Conservation (phyloP, 441 rosid species). For the Croton laevigatus region DNA sequence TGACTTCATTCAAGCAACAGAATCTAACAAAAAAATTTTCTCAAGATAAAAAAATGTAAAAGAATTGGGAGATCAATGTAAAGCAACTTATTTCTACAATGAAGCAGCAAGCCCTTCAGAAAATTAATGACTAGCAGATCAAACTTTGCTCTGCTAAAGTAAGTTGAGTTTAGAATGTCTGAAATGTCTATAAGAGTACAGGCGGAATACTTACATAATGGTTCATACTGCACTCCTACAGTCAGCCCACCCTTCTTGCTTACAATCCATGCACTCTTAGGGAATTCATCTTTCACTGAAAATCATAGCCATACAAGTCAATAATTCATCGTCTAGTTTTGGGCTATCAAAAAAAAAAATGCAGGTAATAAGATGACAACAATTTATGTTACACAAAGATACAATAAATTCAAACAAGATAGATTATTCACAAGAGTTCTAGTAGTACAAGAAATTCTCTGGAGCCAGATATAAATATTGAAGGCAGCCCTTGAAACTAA, state of each 20-base stretch:
- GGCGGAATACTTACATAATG: constrained; percentile 48
- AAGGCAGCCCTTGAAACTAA: constrained; percentile 14
- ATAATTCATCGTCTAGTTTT: background rate
- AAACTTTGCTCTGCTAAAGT: background rate
- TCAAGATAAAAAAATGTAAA: too few relatives aligned
- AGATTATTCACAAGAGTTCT: background rate
- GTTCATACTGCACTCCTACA: constrained; percentile 84
- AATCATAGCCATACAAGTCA: constrained; percentile 10
- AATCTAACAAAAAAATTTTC: constrained; percentile 1
- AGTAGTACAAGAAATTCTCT: background rate
- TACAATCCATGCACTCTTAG: constrained; percentile 81
- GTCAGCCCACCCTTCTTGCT: constrained; percentile 85
- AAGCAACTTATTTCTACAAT: constrained; percentile 1
- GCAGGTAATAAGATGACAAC: background rate
- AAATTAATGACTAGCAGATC: background rate
- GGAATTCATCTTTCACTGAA: constrained; percentile 56
- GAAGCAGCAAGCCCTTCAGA: constrained; percentile 1
- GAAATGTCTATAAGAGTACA: constrained; percentile 12
- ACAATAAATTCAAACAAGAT: background rate
- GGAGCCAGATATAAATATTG: background rate
- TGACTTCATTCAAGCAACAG: background rate
- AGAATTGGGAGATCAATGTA: background rate
- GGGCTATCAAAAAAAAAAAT: constrained; percentile 2
- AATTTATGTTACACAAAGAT: background rate
- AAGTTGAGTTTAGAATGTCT: background rate